phyloP scores from a whole-genome alignment of 108 stramenopile genomes.

The Discostella stelligeroides region DNA sequence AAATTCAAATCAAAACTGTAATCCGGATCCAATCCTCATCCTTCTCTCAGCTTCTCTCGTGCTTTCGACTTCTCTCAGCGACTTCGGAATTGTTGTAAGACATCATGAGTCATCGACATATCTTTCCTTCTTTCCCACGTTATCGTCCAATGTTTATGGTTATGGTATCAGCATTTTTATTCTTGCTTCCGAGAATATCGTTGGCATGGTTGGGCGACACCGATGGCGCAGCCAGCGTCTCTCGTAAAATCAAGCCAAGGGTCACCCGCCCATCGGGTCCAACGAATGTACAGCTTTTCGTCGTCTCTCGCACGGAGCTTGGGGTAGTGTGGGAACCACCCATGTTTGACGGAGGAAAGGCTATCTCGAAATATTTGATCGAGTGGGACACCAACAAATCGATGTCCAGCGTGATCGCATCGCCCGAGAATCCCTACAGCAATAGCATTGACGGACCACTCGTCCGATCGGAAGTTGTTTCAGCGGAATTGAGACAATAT shows the following conservation, averaged over 20 bases:
- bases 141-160: background rate
- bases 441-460: constrained; percentile 39
- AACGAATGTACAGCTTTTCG: constrained; percentile 49
- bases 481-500: constrained; percentile 34
- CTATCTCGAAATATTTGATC: constrained; percentile 66
- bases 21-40: no score
- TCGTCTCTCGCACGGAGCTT: constrained; percentile 59
- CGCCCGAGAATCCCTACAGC: constrained; percentile 40
- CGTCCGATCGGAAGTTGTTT: constrained; percentile 49
- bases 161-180: constrained; percentile 7
- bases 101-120: background rate
- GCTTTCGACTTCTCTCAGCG: no score
- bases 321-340: constrained; percentile 62
- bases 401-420: constrained; percentile 40
- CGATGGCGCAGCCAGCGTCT: background rate
- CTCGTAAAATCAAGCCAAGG: constrained; percentile 39
- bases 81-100: no score
- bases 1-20: no score
- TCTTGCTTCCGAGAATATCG: constrained; percentile 16
- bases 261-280: constrained; percentile 49
- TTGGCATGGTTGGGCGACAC: constrained; percentile 35
- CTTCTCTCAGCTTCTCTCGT: no score
- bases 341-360: constrained; percentile 53
- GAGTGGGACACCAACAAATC: constrained; percentile 65
- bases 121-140: background rate